Evolutionary conservation across 2,329 filamentous ascomycete genomes (phyloP), one percentile per base, ranked within the genome.

Genomic region (Lachnellula occidentalis): DNA sequence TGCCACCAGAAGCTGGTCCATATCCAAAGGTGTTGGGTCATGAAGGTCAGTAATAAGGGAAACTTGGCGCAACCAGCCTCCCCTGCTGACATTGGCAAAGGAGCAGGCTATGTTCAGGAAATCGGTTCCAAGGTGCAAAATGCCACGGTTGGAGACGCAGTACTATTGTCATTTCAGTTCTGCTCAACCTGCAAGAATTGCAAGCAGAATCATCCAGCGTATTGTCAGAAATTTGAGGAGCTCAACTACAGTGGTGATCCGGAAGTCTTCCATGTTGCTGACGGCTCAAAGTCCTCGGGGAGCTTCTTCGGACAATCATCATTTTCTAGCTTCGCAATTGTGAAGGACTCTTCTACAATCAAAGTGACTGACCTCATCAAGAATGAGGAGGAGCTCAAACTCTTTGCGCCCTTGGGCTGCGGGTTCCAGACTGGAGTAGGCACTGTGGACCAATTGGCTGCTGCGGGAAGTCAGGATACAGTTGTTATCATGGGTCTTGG

Each of bases 281-380:
- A 8, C 27, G 27, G 27, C 27, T 31, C 27, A 8, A 31, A 31
- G 9, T 2, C 27, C 8, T 31, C 27, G 9, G 41, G 31, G 15
- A 15, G 12, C 11, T 73, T 69, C 62, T 73, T 74, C 53, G 72
- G 72, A 1, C 71, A 74, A 50, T 67, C 63, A 15, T 67, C 63
- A n/a, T 73, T 73, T 53, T 62, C 67, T 2, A 63, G 59, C 21
- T 51, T 61, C 1, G 64, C 68, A 0, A 60, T 70, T 14, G 68
- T 72, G 15, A 57, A 61, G 22, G 61, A 66, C 41, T 58, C 47
- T 3, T 64, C 59, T 47, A 63, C 69, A 2, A 65, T 69, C 45
- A 67, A 66, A 43, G 63, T 62, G 2, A 50, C 46, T 17, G 49
- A 43, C 27, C 21, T 62, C 11, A 53, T 64, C 9, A 59, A 61